phyloP scores from a whole-genome alignment of 805 yeast genomes.

The Yarrowia yakushimensis region DNA sequence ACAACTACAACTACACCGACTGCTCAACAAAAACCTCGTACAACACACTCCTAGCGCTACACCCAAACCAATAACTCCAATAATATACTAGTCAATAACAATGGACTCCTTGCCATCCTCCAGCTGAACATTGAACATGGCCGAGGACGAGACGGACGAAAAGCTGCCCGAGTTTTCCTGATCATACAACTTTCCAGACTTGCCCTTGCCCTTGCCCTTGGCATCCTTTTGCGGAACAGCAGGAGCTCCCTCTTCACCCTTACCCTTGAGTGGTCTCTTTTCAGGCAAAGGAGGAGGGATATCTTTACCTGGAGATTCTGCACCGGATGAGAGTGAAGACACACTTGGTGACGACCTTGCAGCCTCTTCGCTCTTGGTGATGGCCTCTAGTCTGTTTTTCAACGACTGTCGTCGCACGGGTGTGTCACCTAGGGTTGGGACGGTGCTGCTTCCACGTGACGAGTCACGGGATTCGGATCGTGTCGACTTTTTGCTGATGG shows the following conservation, averaged over 20 bases:
- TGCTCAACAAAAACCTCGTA: too few species aligned
- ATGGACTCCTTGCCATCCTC: slow-evolving; percentile 20
- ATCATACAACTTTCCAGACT: slow-evolving; percentile 6
- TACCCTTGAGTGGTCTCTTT: neutral
- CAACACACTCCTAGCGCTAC: too few species aligned
- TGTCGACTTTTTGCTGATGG: neutral
- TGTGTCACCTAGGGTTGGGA: neutral
- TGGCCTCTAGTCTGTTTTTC: slow-evolving; percentile 21
- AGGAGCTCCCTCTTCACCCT: neutral
- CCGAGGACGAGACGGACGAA: slow-evolving; percentile 16
- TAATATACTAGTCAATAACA: slow-evolving; percentile 1
- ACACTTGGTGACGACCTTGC: neutral
- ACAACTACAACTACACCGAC: neutral
- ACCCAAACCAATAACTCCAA: neutral
- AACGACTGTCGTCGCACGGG: slow-evolving; percentile 12
- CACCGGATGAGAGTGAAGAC: too few species aligned
- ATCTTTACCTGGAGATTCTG: neutral
- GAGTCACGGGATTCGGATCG: slow-evolving; percentile 8
- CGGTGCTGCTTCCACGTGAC: neutral
- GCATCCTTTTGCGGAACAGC: slow-evolving; percentile 9
- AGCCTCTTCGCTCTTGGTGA: neutral
- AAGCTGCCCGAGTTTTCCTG: slow-evolving; percentile 9
- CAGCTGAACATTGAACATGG: slow-evolving; percentile 21
- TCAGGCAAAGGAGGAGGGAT: slow-evolving; percentile 9
- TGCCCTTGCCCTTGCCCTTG: neutral